Evolutionary conservation across 2,329 filamentous ascomycete genomes (phyloP).

Genomic region (Claviceps arundinis): DNA sequence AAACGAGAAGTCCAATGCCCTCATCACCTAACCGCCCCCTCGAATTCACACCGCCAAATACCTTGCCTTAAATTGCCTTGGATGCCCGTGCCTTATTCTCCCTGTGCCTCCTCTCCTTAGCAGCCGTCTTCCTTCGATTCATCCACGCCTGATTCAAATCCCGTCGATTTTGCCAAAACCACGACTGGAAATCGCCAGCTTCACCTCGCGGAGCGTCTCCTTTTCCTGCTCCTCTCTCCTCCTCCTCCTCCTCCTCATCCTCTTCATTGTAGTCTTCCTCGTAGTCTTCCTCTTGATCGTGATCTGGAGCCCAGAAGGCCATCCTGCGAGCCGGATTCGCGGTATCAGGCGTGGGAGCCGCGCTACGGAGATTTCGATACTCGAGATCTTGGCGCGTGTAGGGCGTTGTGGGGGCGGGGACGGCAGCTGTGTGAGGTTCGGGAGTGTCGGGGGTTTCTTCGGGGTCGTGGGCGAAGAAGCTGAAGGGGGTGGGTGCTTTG

Average conservation of each 20-base stretch:
- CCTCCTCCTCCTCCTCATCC: slow-evolving; percentile 13
- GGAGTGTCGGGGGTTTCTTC: slow-evolving; percentile 28
- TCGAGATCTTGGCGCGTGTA: slow-evolving; percentile 70
- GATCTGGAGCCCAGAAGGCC: slow-evolving; percentile 38
- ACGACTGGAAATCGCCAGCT: slow-evolving; percentile 46
- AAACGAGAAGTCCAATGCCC: too few relatives aligned
- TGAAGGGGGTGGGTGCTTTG: slow-evolving; percentile 43
- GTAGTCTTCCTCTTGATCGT: slow-evolving; percentile 17
- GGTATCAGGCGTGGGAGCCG: slow-evolving; percentile 89
- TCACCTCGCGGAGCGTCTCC: slow-evolving; percentile 10
- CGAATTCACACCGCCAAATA: too few relatives aligned
- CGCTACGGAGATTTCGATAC: slow-evolving; percentile 63
- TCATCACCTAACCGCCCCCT: too few relatives aligned
- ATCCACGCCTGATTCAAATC: slow-evolving; percentile 56
- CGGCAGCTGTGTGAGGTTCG: slow-evolving; percentile 18
- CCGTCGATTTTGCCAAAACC: slow-evolving; percentile 55
- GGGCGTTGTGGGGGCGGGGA: slow-evolving; percentile 49
- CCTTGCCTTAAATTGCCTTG: slow-evolving; percentile 17
- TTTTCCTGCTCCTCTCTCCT: background rate
- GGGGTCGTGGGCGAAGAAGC: slow-evolving; percentile 55
- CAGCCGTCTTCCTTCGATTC: slow-evolving; percentile 45
- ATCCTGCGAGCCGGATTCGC: slow-evolving; percentile 58
- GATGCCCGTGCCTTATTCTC: slow-evolving; percentile 46
- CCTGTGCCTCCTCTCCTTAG: slow-evolving; percentile 53
- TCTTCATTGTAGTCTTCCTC: slow-evolving; percentile 12